Evolutionary conservation across 805 yeast species (phyloP).

Genomic region (Limtongozyma cylindracea): DNA sequence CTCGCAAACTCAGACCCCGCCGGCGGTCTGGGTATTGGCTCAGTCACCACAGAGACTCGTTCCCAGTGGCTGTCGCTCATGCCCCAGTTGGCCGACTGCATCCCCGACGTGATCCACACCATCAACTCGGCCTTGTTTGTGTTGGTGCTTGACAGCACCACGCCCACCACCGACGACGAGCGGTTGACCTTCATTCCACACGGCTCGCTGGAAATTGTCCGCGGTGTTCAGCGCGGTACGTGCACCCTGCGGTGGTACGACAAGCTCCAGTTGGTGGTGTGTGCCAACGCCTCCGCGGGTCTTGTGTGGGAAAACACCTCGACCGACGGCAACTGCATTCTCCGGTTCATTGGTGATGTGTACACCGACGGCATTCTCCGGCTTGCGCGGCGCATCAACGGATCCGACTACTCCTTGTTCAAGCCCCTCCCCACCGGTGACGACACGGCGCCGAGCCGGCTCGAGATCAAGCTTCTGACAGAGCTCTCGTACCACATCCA

Average conservation of each 20-base stretch:
- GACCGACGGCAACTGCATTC: constrained; percentile 31
- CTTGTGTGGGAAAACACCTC: constrained; percentile 31
- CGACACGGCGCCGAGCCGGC: constrained; percentile 10
- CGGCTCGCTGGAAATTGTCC: constrained; percentile 19
- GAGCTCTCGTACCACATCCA: constrained; percentile 22
- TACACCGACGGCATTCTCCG: constrained; percentile 31
- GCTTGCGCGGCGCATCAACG: constrained; percentile 31
- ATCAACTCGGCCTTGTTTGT: constrained; percentile 30
- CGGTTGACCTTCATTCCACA: constrained; percentile 23
- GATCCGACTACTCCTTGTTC: constrained; percentile 25
- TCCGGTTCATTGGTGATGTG: constrained; percentile 28
- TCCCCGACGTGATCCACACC: too few relatives aligned
- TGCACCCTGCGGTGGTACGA: constrained; percentile 38
- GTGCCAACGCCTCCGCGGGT: constrained; percentile 30
- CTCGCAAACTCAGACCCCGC: constrained; percentile 17
- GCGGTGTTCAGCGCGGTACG: constrained; percentile 22
- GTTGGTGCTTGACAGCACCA: constrained; percentile 20
- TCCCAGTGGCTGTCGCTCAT: constrained; percentile 16
- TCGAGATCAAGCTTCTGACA: constrained; percentile 14
- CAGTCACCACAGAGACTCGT: constrained; percentile 26
- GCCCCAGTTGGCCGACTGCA: constrained; percentile 15
- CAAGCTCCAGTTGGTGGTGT: constrained; percentile 25
- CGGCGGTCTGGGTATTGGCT: constrained; percentile 18
- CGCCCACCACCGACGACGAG: constrained; percentile 20
- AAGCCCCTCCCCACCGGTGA: constrained; percentile 12